These are phyloP conservation scores for Arthrobotrys sinensis DNA, from an alignment of 2,329 filamentous ascomycete species.

Conservation along the genomic window DNA sequence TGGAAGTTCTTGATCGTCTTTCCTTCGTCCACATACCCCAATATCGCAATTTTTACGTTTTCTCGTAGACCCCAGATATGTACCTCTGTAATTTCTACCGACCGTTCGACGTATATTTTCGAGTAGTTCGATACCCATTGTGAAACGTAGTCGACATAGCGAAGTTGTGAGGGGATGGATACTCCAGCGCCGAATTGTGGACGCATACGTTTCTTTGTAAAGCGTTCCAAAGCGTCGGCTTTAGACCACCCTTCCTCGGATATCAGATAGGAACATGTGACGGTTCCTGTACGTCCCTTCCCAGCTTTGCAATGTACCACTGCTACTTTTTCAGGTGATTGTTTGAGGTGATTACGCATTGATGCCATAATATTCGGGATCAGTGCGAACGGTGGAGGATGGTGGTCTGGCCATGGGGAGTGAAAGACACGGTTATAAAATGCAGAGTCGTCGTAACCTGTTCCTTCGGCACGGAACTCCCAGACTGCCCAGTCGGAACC, in stretches of 20 bases:
- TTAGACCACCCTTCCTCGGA: slow-evolving; percentile 82
- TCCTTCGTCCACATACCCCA: slow-evolving; percentile 87
- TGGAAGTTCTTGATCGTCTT: slow-evolving; percentile 88
- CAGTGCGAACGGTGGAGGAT: slow-evolving; percentile 91
- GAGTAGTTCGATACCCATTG: slow-evolving; percentile 69
- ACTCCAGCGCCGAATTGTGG: slow-evolving; percentile 90
- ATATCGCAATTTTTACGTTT: slow-evolving; percentile 88
- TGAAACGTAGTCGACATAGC: slow-evolving; percentile 90
- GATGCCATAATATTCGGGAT: slow-evolving; percentile 90
- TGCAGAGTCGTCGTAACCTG: slow-evolving; percentile 91
- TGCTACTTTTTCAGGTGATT: slow-evolving; percentile 76
- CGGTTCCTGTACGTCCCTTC: slow-evolving; percentile 91
- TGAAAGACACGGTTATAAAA: slow-evolving; percentile 89
- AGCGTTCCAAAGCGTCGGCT: slow-evolving; percentile 76
- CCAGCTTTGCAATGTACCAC: slow-evolving; percentile 98
- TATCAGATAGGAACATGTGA: slow-evolving; percentile 90
- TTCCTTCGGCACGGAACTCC: slow-evolving; percentile 97
- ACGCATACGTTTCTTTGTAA: slow-evolving; percentile 89
- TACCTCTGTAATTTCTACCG: slow-evolving; percentile 87
- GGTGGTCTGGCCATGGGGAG: slow-evolving; percentile 97
- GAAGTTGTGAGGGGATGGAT: slow-evolving; percentile 90
- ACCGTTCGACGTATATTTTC: slow-evolving; percentile 85
- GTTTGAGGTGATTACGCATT: slow-evolving; percentile 89
- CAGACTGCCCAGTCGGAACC: slow-evolving; percentile 91
- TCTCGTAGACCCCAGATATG: slow-evolving; percentile 90